phyloP scores from a whole-genome alignment of 495 filamentous ascomycete genomes.

The Penicillium antarcticum region DNA sequence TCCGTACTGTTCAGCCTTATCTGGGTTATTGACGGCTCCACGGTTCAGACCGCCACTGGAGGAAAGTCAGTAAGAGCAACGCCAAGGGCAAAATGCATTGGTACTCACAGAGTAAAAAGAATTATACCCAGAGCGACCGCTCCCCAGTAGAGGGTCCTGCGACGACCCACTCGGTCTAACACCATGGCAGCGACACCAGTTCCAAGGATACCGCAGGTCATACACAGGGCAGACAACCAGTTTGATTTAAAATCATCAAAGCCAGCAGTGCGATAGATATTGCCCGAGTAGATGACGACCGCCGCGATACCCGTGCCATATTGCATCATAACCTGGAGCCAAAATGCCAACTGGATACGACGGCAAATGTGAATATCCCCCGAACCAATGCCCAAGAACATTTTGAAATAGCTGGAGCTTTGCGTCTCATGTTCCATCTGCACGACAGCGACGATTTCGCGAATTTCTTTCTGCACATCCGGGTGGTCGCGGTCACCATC shows the following conservation, averaged over 20 bases:
- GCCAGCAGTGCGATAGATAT: constrained; percentile 14
- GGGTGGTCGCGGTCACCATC: constrained; percentile 18
- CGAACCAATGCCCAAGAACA: constrained; percentile 26
- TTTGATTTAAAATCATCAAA: constrained; percentile 13
- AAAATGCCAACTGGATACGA: constrained; percentile 29
- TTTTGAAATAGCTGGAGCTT: constrained; percentile 20
- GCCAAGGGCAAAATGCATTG: background rate
- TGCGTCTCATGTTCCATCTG: constrained; percentile 16
- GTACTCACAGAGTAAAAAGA: constrained; percentile 15
- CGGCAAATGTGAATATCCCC: constrained; percentile 27
- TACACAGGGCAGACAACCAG: constrained; percentile 53
- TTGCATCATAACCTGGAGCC: constrained; percentile 30
- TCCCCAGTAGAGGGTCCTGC: constrained; percentile 59
- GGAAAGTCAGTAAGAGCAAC: constrained; percentile 12
- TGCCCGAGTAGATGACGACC: constrained; percentile 20
- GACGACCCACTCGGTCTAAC: constrained; percentile 55
- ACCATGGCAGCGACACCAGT: constrained; percentile 54
- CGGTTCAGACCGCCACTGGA: constrained; percentile 33
- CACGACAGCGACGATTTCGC: constrained; percentile 16
- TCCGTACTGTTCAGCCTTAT: constrained; percentile 35
- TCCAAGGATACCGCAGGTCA: constrained; percentile 49
- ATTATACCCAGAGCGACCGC: constrained; percentile 25
- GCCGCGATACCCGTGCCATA: constrained; percentile 28
- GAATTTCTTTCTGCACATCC: constrained; percentile 27
- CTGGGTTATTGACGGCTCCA: constrained; percentile 27